Conservation (phyloP, 2,329 filamentous ascomycete species). For the Tolypocladium amazonense region DNA sequence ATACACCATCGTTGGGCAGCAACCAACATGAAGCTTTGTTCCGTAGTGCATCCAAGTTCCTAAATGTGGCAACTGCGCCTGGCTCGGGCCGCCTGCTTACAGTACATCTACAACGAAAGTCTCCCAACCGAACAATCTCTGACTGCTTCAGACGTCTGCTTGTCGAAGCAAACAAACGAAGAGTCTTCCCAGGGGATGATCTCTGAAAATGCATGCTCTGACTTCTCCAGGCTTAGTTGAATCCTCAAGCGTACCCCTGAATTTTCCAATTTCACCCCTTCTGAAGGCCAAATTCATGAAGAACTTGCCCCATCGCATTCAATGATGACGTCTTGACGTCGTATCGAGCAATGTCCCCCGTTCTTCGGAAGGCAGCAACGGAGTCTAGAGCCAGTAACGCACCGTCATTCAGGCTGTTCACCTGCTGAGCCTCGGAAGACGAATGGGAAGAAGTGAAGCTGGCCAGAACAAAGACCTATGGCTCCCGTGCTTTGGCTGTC, state of each 20-base stretch:
- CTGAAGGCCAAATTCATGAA: neutral
- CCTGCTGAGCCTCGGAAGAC: neutral
- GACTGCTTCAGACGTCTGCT: neutral
- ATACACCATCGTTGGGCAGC: neutral
- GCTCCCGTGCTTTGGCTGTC: neutral
- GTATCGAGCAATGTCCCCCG: neutral
- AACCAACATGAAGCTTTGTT: neutral
- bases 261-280: neutral
- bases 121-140: neutral
- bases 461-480: neutral
- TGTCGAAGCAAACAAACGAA: conserved; percentile 21
- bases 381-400: neutral
- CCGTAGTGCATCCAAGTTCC: neutral
- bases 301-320: neutral
- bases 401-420: neutral
- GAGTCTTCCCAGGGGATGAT: conserved; percentile 21
- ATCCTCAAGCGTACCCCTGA: neutral
- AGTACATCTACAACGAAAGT: neutral
- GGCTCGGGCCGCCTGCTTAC: neutral
- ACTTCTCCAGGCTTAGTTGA: conserved; percentile 6
- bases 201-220: conserved; percentile 17
- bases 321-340: neutral
- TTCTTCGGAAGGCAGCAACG: too few relatives aligned
- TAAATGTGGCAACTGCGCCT: neutral
- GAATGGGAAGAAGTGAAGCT: neutral